phyloP scores from a whole-genome alignment of 2,329 filamentous ascomycete species.

The Arthrobotrys pseudoclavata region DNA sequence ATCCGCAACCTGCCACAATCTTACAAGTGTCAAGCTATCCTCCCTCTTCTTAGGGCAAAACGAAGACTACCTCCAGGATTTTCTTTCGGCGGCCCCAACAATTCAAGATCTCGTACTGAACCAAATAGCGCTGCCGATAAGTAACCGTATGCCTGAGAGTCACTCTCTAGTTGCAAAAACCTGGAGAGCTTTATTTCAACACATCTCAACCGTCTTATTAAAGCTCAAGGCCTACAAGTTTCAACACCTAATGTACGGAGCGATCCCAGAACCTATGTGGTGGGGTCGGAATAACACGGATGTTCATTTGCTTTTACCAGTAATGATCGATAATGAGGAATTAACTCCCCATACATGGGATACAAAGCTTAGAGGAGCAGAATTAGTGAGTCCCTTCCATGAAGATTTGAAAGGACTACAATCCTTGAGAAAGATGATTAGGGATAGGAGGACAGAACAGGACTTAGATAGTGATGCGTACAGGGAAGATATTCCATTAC shows the following conservation, averaged over 20 bases:
- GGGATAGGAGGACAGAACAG: not conserved
- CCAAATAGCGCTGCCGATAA: not conserved
- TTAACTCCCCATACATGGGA: not conserved
- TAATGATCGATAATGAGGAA: not conserved
- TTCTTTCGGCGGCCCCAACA: not conserved
- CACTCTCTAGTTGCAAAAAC: not conserved
- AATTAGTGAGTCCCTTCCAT: not conserved
- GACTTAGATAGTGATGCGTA: not conserved
- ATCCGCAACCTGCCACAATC: not conserved
- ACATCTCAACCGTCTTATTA: not conserved
- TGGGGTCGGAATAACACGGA: not conserved
- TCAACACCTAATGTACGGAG: constrained; percentile 1
- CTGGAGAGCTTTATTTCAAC: not conserved
- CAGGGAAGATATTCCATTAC: not conserved
- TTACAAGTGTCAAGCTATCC: not conserved
- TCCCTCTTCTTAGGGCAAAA: not conserved
- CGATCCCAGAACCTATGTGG: not conserved
- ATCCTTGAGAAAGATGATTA: not conserved
- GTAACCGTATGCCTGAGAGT: not conserved
- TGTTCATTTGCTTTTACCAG: not conserved
- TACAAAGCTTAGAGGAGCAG: not conserved
- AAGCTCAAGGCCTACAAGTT: not conserved
- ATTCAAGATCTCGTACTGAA: not conserved
- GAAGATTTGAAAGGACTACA: constrained; percentile 10
- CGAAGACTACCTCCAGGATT: not conserved